Conservation (phyloP, 805 yeast species). For the Pichia occidentalis region DNA sequence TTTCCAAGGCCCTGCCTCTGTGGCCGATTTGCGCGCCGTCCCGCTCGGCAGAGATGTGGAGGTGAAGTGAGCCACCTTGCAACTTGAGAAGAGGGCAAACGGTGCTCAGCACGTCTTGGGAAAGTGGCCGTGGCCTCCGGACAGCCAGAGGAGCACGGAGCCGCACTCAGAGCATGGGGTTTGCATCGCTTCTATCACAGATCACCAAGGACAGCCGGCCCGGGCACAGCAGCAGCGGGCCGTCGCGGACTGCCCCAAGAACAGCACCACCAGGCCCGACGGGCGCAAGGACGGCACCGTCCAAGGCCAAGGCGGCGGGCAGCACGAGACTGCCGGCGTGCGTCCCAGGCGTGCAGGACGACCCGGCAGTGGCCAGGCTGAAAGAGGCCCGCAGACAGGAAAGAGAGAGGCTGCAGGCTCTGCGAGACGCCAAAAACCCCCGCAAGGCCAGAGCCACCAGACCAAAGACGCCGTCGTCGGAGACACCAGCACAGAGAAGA, state of each 20-base stretch:
- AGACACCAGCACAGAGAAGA: slow-evolving; percentile 5
- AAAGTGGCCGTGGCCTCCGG: no score
- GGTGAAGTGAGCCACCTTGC: no score
- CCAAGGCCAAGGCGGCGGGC: background rate
- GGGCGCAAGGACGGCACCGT: background rate
- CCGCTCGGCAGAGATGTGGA: no score
- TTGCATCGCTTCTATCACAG: slow-evolving; percentile 25
- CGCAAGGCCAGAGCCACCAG: slow-evolving; percentile 7
- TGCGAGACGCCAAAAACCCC: slow-evolving; percentile 23
- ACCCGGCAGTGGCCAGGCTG: slow-evolving; percentile 65
- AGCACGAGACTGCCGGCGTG: no score
- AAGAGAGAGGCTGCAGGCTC: slow-evolving; percentile 34
- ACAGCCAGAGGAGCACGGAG: no score
- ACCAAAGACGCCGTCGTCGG: slow-evolving; percentile 11
- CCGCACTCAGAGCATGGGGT: slow-evolving; percentile 16
- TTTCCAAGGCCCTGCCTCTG: no score
- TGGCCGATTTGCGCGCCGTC: no score
- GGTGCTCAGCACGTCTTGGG: no score
- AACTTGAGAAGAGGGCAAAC: no score
- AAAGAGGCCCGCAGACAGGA: slow-evolving; percentile 62
- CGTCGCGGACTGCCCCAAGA: background rate
- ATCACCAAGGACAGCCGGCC: slow-evolving; percentile 23
- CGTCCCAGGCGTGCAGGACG: slow-evolving; percentile 30
- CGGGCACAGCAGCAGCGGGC: slow-evolving; percentile 1
- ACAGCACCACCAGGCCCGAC: background rate